Conservation (phyloP, 768 basidiomycete genomes). For the Dioszegia hungarica region DNA sequence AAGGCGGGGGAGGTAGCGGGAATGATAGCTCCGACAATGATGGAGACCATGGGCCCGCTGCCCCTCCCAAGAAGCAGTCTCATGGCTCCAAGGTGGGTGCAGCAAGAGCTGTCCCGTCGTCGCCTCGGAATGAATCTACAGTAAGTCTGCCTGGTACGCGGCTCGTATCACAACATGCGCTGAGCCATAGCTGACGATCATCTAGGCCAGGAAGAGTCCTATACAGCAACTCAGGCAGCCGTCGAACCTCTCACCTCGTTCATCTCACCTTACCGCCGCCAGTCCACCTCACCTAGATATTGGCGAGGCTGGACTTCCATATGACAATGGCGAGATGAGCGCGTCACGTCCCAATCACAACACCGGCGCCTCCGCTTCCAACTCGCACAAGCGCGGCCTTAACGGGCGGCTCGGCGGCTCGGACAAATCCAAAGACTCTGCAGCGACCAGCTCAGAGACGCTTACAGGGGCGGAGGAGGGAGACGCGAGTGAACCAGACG, state of each 20-base stretch:
- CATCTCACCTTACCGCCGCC: not conserved
- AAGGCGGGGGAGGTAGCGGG: conserved; percentile 56
- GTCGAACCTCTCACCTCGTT: not conserved
- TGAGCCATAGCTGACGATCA: too few relatives aligned
- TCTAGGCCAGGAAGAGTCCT: not conserved
- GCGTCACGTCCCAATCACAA: too few relatives aligned
- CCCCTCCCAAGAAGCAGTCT: conserved; percentile 11
- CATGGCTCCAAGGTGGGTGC: too few relatives aligned
- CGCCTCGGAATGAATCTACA: too few relatives aligned
- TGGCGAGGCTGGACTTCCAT: conserved; percentile 10
- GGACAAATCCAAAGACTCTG: too few relatives aligned
- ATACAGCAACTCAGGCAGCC: conserved; percentile 1
- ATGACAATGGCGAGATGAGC: too few relatives aligned
- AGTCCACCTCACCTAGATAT: conserved; percentile 10
- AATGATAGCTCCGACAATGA: conserved; percentile 69
- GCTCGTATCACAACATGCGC: too few relatives aligned
- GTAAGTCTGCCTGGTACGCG: too few relatives aligned
- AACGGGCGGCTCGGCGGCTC: not conserved
- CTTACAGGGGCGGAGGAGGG: not conserved
- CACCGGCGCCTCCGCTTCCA: not conserved
- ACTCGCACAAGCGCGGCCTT: not conserved
- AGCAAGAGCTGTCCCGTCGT: too few relatives aligned
- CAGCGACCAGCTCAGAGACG: too few relatives aligned
- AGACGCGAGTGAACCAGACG: not conserved
- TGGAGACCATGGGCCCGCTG: conserved; percentile 42